A percentile compares a stretch with the other conserved stretches of the same genome.
These are phyloP conservation scores for Talaromyces sp. DNA, from an alignment of 2,329 filamentous ascomycete species.

Conservation along the genomic window DNA sequence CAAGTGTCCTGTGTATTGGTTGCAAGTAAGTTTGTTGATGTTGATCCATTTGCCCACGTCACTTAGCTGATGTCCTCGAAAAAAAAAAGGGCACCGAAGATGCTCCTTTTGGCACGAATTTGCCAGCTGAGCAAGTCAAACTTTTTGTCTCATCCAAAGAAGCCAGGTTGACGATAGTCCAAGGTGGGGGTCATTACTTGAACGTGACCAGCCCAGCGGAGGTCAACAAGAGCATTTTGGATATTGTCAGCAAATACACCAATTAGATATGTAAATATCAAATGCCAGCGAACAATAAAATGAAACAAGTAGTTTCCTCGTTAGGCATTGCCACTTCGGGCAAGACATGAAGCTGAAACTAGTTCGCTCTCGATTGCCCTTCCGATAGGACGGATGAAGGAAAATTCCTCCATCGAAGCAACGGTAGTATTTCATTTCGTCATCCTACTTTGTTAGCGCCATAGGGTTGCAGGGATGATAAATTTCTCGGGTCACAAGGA, in stretches of 20 bases:
- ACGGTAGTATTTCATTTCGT: not conserved
- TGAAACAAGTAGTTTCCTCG: not conserved
- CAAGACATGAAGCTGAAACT: not conserved
- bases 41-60: slow-evolving; percentile 19
- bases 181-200: slow-evolving; percentile 43
- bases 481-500: not conserved
- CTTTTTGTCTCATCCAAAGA: slow-evolving; percentile 38
- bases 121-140: slow-evolving; percentile 37
- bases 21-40: slow-evolving; percentile 37
- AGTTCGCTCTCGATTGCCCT: not conserved
- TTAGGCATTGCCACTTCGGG: not conserved
- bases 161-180: slow-evolving; percentile 33
- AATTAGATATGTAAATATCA: slow-evolving; percentile 2
- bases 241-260: slow-evolving; percentile 23
- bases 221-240: slow-evolving; percentile 38
- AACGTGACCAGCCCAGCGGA: slow-evolving; percentile 39
- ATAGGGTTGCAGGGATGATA: not conserved
- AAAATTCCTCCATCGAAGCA: not conserved
- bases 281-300: not conserved
- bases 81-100: slow-evolving; percentile 7
- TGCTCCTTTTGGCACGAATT: slow-evolving; percentile 2
- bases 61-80: not conserved
- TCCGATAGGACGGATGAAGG: not conserved
- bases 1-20: slow-evolving; percentile 43
- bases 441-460: not conserved